Evolutionary conservation across 495 filamentous ascomycete species (phyloP), one percentile per base, ranked within the genome.

Genomic region (Talaromyces proteolyticus): DNA sequence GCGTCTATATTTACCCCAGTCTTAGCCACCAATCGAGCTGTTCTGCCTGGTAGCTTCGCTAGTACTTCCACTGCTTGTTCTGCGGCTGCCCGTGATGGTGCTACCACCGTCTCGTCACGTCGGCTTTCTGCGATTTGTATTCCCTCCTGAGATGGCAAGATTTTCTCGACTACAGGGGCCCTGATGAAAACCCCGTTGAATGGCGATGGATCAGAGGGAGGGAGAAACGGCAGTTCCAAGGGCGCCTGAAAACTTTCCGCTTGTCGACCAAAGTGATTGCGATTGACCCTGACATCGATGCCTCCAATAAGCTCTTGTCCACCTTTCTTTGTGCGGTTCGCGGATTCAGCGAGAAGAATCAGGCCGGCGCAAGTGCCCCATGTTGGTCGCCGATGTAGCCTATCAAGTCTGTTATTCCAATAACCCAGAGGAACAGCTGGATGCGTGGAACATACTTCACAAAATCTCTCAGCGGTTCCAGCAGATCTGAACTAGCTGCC

Each of bases 331-430:
- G 88, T 91, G 20, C 83, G 77, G 61, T 91, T 92, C 19, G 93
- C 94, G 39, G 85, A 81, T 62, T 95, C 90, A 11, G 89, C 84
- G 41, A 98, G 85, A 34, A 97, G 69, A 54, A 98, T 96, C 49
- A 98, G 76, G 4, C 93, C 93, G 19, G 93, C 93, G 63, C 93
- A 98, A 20, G 93, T 97, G 11, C 93, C 93, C 93, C 93, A 98
- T 16, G 85, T 87, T 17, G 94, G 91, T 62, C 88, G 91, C 57
- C 84, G 79, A 43, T 80, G 59, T 48, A 68, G 56, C 52, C 62
- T 67, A 52, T 14, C 53, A 37, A 50, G 53, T 36, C 54, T 23
- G 56, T 55, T 43, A 12, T 16, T 23, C 43, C n/a, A 18, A 36
- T 14, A n/a, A 36, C 20, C 16, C 17, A 17, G 17, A 10, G 8